These are phyloP conservation scores for Trichoderma erinaceum DNA, from an alignment of 495 filamentous ascomycete genomes.

Conservation along the genomic window DNA sequence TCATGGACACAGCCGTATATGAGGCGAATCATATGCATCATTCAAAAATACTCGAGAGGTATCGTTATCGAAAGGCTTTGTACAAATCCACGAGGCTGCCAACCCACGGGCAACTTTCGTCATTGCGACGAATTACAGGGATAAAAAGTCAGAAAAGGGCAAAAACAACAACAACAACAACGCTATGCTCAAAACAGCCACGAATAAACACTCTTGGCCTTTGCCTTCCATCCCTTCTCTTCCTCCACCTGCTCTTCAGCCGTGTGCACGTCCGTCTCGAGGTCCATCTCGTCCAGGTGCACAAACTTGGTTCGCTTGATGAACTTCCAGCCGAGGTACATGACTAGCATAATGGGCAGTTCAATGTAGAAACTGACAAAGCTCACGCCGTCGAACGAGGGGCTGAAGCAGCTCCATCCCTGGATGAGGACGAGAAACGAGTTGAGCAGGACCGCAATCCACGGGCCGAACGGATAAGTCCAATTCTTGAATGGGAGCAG, in stretches of 20 bases:
- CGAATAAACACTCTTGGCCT: neutral
- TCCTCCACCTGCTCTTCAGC: constrained; percentile 2
- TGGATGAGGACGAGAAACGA: neutral
- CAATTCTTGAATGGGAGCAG: constrained; percentile 57
- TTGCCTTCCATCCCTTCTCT: constrained; percentile 11
- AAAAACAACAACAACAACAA: neutral
- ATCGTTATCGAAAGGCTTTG: neutral
- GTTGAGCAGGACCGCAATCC: constrained; percentile 33
- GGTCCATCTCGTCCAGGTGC: constrained; percentile 31
- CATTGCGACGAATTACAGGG: neutral
- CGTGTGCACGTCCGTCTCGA: constrained; percentile 28
- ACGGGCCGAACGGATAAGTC: constrained; percentile 54
- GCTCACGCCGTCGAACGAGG: neutral
- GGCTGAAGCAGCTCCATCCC: constrained; percentile 11
- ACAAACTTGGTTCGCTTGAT: constrained; percentile 60
- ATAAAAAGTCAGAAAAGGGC: neutral
- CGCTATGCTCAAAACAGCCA: constrained; percentile 3
- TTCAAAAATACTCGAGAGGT: neutral
- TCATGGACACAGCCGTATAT: neutral
- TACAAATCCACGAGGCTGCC: neutral
- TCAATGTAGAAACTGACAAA: constrained; percentile 47
- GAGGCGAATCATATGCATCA: neutral
- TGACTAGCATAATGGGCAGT: constrained; percentile 46
- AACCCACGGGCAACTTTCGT: neutral
- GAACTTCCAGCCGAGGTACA: constrained; percentile 42